Conservation (phyloP, 257 asterid species). For the Penstemon newberryi region DNA sequence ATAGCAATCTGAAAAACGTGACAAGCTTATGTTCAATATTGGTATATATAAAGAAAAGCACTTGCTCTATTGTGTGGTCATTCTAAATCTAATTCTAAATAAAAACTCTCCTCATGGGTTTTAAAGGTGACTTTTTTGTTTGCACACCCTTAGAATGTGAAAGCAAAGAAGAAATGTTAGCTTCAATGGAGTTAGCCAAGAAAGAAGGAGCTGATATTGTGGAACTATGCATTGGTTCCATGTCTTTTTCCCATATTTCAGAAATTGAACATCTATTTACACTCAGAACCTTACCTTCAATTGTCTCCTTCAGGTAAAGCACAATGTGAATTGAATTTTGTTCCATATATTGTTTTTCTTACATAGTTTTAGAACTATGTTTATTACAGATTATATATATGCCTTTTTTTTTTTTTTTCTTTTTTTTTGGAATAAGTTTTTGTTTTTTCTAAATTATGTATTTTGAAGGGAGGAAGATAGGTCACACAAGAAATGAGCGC, state of each 20-base stretch:
- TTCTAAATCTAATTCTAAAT: too few relatives aligned
- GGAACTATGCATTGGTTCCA: conserved; percentile 50
- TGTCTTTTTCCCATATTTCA: conserved; percentile 48
- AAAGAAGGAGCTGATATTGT: conserved; percentile 62
- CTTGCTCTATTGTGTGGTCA: too few relatives aligned
- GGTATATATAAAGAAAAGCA: too few relatives aligned
- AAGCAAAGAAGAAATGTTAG: conserved; percentile 45
- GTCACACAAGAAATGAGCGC: neutral
- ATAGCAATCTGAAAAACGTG: too few relatives aligned
- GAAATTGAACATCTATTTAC: conserved; percentile 38
- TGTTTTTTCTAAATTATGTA: neutral
- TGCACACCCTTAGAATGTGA: conserved; percentile 52
- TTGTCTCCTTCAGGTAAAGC: conserved; percentile 53
- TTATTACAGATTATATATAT: neutral
- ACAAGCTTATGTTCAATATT: too few relatives aligned
- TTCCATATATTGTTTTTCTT: too few relatives aligned
- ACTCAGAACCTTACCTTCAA: conserved; percentile 46
- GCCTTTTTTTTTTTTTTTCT: neutral
- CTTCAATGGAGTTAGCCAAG: conserved; percentile 44
- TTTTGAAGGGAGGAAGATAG: neutral
- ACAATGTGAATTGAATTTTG: too few relatives aligned
- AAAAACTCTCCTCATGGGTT: conserved; percentile 32
- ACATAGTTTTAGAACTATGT: too few relatives aligned
- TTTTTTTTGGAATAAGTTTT: neutral
- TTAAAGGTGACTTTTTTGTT: conserved; percentile 38